Evolutionary conservation across 1,284 basidiomycete genomes (phyloP), one percentile per base, ranked within the genome.

Genomic region (Ustilago hordei): DNA sequence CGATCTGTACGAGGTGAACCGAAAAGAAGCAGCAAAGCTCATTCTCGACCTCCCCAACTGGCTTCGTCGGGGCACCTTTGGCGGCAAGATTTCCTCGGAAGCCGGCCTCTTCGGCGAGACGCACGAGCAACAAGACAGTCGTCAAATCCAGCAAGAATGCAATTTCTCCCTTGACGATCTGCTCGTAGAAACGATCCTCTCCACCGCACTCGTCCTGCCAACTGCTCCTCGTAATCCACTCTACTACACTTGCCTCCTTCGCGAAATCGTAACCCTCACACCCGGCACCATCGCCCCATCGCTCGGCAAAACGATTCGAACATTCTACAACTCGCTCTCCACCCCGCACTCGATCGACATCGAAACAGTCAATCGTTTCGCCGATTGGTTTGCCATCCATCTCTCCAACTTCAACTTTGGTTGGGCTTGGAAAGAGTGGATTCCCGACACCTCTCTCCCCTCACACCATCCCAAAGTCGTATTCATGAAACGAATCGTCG

Each of bases 361-460:
- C 4, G 95, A 97, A 80, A 88, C 93, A 53, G 89, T 92, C 0
- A 89, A 91, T 63, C 89, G 94, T 23, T 93, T 95, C 68, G 91
- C 93, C 0, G 95, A 97, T 78, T 99, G 97, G 97, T 98, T 98
- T 82, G 91, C 94, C 6, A 90, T 93, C 2, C 97, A 99, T 82
- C 92, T 99, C 90, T 95, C 93, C 81, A 99, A 99, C 88, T 99
- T 99, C 87, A 93, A 92, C 23, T 99, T 98, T 88, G 91, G 92
- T 81, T 99, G 97, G 97, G 95, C 95, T n/a, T 99, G 97, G 97
- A 95, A 95, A 83, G 97, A 99, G 89, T 99, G 97, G 96, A 88
- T 95, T n/a, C 91, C 92, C 1, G 95, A 98, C 86, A 88, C 97
- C 13, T 86, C 88, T 3, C 87, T 96, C 13, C 88, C 91, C 1